These are phyloP conservation scores for Suillus weaverae DNA, from an alignment of 768 basidiomycete genomes.

Conservation along the genomic window DNA sequence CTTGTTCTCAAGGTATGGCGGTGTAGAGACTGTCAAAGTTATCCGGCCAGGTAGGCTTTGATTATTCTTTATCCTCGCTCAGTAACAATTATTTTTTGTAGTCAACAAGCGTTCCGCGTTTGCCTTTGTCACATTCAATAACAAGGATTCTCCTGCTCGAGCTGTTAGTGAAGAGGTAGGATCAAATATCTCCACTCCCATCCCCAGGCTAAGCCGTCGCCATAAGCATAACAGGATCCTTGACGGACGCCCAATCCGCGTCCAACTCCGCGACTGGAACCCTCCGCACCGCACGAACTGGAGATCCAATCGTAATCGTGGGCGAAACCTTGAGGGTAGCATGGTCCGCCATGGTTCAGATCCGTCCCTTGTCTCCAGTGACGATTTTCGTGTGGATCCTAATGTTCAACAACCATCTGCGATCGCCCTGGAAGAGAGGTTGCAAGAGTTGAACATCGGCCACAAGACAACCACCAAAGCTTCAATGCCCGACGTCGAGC, in stretches of 20 bases:
- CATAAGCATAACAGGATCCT: conserved; percentile 68
- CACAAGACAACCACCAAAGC: conserved; percentile 6
- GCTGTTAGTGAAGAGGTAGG: conserved; percentile 67
- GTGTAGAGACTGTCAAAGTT: conserved; percentile 63
- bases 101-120: conserved; percentile 69
- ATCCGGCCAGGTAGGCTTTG: conserved; percentile 59
- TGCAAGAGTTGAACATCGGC: conserved; percentile 15
- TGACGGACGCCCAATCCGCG: conserved; percentile 70
- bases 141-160: conserved; percentile 60
- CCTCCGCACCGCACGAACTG: conserved; percentile 46
- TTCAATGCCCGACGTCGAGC: not conserved
- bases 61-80: not conserved
- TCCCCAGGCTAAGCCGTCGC: conserved; percentile 10
- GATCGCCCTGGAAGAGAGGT: conserved; percentile 11
- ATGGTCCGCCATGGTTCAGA: conserved; percentile 32
- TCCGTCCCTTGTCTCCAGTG: conserved; percentile 7
- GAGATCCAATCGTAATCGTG: conserved; percentile 40
- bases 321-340: conserved; percentile 35
- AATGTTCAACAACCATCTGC: conserved; percentile 11
- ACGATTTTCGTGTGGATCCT: conserved; percentile 15
- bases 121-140: conserved; percentile 74
- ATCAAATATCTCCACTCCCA: not conserved
- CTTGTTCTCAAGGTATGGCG: conserved; percentile 65
- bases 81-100: conserved; percentile 26
- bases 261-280: conserved; percentile 72